Base-by-base conservation (phyloP, 139 green algal species). In the Chlorella ohadii region DNA sequence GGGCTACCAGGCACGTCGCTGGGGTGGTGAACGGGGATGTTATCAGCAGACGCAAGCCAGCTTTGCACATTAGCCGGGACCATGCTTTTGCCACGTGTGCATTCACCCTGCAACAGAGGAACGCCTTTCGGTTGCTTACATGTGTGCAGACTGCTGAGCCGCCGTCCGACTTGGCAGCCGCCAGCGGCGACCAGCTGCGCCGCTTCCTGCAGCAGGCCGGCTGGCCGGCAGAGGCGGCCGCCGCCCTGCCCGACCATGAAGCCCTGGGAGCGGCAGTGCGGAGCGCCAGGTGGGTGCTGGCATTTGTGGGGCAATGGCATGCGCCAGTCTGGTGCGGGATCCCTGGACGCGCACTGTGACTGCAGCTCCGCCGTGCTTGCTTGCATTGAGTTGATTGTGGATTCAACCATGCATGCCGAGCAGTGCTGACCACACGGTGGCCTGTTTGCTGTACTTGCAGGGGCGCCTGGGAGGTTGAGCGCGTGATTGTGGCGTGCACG, bases 121-220 rank as follows among this genome's bases (percentile, higher is more conserved):
- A n/a, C n/a, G n/a, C n/a, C n/a, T n/a, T n/a, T n/a, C n/a, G n/a
- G n/a, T n/a, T n/a, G n/a, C n/a, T n/a, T n/a, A n/a, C n/a, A n/a
- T n/a, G n/a, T n/a, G n/a, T n/a, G 34, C 64, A 81, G 39, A 85
- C 75, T 23, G 31, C 68, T 1, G 68, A 79, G 33, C 74, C 64
- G 20, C 83, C 64, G 1, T 4, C 63, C 2, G 83, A 84, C 68
- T n/a, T 83, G 39, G 61, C 22, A 9, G 63, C 83, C 5, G 61
- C 51, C 41, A 66, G 56, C 64, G 64, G 63, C 1, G 83, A 87
- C 41, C 59, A 84, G 56, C 78, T 87, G 41, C 56, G n/a, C n/a
- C 77, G 72, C n/a, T 87, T 87, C 65, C 64, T 87, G 57, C 72
- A 39, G 22, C 83, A 87, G 44, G 83, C 83, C 1, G 83, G 83